Conservation (phyloP, 2,329 filamentous ascomycete genomes). For the Rutstroemia sp. region DNA sequence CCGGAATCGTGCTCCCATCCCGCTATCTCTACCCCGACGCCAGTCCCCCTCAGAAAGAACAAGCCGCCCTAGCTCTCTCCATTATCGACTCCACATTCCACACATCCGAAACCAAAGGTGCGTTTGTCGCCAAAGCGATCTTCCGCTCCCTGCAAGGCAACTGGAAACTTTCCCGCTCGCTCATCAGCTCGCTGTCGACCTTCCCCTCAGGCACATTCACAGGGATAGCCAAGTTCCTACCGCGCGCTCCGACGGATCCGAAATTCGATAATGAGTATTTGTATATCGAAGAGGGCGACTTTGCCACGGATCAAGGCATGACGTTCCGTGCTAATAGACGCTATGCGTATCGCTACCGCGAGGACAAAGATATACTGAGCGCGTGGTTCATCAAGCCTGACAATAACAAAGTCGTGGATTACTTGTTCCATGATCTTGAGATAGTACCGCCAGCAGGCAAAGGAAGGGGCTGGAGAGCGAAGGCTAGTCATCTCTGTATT, state of each 20-base stretch:
- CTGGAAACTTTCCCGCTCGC: slow-evolving; percentile 56
- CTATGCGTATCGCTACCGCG: slow-evolving; percentile 67
- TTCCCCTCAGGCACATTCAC: slow-evolving; percentile 58
- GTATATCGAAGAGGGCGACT: slow-evolving; percentile 61
- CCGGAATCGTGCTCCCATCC: slow-evolving; percentile 35
- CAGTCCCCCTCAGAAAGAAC: slow-evolving; percentile 35
- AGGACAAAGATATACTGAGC: slow-evolving; percentile 50
- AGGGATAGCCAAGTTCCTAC: slow-evolving; percentile 58
- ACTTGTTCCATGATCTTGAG: slow-evolving; percentile 68
- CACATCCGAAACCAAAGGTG: slow-evolving; percentile 24
- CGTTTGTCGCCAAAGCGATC: slow-evolving; percentile 57
- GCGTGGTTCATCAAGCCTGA: slow-evolving; percentile 69
- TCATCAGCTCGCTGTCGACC: slow-evolving; percentile 45
- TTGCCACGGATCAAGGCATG: slow-evolving; percentile 42
- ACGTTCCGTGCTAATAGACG: slow-evolving; percentile 44
- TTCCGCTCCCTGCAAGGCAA: slow-evolving; percentile 64
- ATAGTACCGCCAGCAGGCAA: slow-evolving; percentile 36
- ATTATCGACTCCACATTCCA: slow-evolving; percentile 15
- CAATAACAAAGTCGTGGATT: slow-evolving; percentile 50
- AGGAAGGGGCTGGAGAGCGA: slow-evolving; percentile 36
- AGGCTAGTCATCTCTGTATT: slow-evolving; percentile 61
- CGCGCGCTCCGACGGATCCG: slow-evolving; percentile 48
- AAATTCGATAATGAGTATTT: slow-evolving; percentile 48
- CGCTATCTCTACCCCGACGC: slow-evolving; percentile 39
- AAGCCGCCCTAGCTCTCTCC: slow-evolving; percentile 32